phyloP scores from a whole-genome alignment of 2,329 filamentous ascomycete species.

The Aspergillus unguis region DNA sequence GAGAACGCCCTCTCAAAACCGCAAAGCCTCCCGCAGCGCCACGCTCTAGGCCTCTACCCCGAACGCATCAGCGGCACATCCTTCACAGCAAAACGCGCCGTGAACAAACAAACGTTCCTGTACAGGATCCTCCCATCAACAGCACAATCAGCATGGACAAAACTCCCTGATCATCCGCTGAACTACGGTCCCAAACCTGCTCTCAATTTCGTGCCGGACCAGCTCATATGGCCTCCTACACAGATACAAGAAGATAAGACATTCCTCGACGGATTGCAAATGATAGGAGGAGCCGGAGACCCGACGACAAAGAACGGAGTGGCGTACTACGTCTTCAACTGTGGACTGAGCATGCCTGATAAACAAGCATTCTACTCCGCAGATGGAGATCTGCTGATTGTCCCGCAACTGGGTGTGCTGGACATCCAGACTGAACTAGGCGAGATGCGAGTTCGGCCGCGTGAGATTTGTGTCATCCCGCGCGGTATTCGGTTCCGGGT shows the following conservation, averaged over 20 bases:
- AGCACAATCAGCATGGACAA: slow-evolving; percentile 3
- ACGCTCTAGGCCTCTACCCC: slow-evolving; percentile 4
- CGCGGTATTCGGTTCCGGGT: slow-evolving; percentile 5
- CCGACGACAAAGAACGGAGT: slow-evolving; percentile 4
- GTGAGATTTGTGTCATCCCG: slow-evolving; percentile 4
- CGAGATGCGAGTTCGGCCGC: slow-evolving; percentile 1
- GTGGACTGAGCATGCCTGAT: slow-evolving; percentile 1
- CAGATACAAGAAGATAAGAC: slow-evolving; percentile 1
- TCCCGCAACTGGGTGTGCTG: background rate
- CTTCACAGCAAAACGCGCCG: slow-evolving; percentile 6
- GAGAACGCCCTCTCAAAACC: slow-evolving; percentile 1
- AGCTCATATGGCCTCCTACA: slow-evolving; percentile 3
- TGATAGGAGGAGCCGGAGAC: slow-evolving; percentile 6
- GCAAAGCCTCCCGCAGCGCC: slow-evolving; percentile 8
- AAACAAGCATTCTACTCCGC: slow-evolving; percentile 9
- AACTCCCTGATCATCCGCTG: slow-evolving; percentile 3
- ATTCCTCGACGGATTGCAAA: slow-evolving; percentile 2
- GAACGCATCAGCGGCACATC: slow-evolving; percentile 8
- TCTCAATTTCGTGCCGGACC: slow-evolving; percentile 6
- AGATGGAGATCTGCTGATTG: slow-evolving; percentile 6
- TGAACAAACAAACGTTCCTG: slow-evolving; percentile 8
- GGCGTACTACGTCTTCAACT: slow-evolving; percentile 6
- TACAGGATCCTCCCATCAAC: slow-evolving; percentile 7
- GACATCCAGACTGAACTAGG: slow-evolving; percentile 8
- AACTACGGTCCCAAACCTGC: slow-evolving; percentile 1